Conservation (phyloP, 352 stramenopile genomes). For the Phytophthora citricola region DNA sequence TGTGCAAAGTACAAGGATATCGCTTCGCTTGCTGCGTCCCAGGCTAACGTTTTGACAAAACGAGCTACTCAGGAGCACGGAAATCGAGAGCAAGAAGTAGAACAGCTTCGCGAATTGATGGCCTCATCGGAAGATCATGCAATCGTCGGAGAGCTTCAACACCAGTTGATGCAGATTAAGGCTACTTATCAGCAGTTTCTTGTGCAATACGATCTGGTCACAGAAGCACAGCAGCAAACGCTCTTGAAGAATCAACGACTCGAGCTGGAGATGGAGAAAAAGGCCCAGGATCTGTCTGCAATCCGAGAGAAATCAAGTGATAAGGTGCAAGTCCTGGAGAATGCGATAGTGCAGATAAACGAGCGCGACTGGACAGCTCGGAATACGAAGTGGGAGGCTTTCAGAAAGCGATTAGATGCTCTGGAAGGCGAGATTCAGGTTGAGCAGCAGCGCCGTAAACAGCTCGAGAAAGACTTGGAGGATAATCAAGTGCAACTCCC, state of each 20-base stretch:
- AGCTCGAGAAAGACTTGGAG: conserved; percentile 72
- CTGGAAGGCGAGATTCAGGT: conserved; percentile 68
- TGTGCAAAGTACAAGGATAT: conserved; percentile 73
- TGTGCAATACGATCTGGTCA: conserved; percentile 64
- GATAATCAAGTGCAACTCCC: conserved; percentile 48
- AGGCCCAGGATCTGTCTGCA: conserved; percentile 41
- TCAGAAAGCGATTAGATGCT: conserved; percentile 71
- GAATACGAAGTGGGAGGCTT: conserved; percentile 74
- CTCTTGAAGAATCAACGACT: conserved; percentile 63
- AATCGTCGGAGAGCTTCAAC: conserved; percentile 90
- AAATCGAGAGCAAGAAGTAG: conserved; percentile 63
- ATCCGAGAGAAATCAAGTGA: conserved; percentile 45
- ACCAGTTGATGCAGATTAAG: conserved; percentile 91
- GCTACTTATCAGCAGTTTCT: conserved; percentile 84
- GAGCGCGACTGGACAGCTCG: conserved; percentile 65
- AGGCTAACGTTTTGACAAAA: conserved; percentile 64
- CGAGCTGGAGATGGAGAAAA: conserved; percentile 64
- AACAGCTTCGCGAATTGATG: conserved; percentile 77
- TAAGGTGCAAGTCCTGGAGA: conserved; percentile 53
- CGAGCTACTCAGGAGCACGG: conserved; percentile 47
- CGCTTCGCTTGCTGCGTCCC: conserved; percentile 63
- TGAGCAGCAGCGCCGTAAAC: conserved; percentile 60
- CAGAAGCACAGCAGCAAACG: conserved; percentile 59
- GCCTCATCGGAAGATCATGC: conserved; percentile 88
- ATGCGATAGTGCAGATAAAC: conserved; percentile 54